Conservation (phyloP, 371 early-diverging fungal species). For the Lichtheimia ornata region DNA sequence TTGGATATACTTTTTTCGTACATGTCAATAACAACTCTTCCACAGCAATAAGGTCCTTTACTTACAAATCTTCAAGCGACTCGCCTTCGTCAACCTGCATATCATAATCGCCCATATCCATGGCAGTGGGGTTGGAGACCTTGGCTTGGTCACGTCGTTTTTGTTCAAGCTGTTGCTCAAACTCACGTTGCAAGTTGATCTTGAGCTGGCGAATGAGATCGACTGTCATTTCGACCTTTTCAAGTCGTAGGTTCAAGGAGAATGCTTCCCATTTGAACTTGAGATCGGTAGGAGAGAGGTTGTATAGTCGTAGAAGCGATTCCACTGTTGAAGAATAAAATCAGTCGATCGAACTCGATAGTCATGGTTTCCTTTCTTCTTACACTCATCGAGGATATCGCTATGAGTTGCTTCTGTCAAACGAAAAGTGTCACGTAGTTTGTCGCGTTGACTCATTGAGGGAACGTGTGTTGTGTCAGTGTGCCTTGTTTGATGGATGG, state of each 20-base stretch:
- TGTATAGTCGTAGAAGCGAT: conserved; percentile 38
- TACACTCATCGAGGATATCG: conserved; percentile 2
- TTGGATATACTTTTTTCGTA: too few species aligned
- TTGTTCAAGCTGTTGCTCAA: conserved; percentile 29
- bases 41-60: not conserved
- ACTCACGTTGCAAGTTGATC: conserved; percentile 32
- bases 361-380: not conserved
- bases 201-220: conserved; percentile 31
- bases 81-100: conserved; percentile 9
- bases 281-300: conserved; percentile 34
- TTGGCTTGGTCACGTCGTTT: conserved; percentile 12
- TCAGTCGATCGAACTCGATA: not conserved
- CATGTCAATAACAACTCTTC: too few species aligned
- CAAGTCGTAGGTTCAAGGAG: conserved; percentile 21
- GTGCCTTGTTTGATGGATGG: too few species aligned
- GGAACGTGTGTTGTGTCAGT: too few species aligned
- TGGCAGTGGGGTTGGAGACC: conserved; percentile 5
- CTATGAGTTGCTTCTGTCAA: not conserved
- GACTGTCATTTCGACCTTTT: conserved; percentile 24
- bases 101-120: conserved; percentile 24
- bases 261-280: conserved; percentile 54
- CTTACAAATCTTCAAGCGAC: conserved; percentile 8
- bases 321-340: conserved; percentile 10
- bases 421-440: not conserved
- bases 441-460: not conserved